Evolutionary conservation across 192 early-diverging fungal genomes (phyloP), one percentile per base, ranked within the genome.

Genomic region (Rhizophagus prolifer): DNA sequence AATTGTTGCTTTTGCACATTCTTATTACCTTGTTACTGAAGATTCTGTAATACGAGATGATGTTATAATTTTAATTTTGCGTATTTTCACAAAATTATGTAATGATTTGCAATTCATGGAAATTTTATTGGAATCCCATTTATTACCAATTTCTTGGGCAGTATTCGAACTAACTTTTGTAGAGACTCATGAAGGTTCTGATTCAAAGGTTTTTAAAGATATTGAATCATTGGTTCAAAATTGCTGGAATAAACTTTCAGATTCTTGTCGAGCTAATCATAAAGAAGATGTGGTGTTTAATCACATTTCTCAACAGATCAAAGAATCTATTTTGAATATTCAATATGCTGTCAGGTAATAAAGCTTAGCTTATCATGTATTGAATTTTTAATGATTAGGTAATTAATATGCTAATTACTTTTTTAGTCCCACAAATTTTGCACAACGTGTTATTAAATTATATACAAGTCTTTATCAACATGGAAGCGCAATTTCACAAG

Each of bases 381-480:
- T 21, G 58, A 19, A n/a, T 21, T n/a, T 16, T 65, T 9, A 14
- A 19, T 50, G 14, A 76, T 54, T 28, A 13, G 14, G 9, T n/a
- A 28, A 9, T 41, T 74, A 38, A 30, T 28, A 0, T 19, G 16
- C 2, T 34, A 26, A 16, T 78, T 34, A 38, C 6, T 41, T 62
- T 54, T 6, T 68, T 72, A 88, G 87, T 72, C 86, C 87, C 31
- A 78, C 80, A 38, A 86, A 87, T 23, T 84, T 84, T 58, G 85
- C 80, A 10, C 70, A 78, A 31, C 81, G 84, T 7, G 82, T 78
- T 8, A 71, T 75, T 1, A 85, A 81, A 26, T 47, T 87, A 44
- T 60, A 75, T 16, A 19, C 58, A 13, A 72, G 26, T 44, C 31
- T 82, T 23, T 77, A 30, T 64, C n/a, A 47, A 19, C 31, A 72